Conservation (phyloP, 2,329 filamentous ascomycete genomes). For the Curvularia hawaiiensis region DNA sequence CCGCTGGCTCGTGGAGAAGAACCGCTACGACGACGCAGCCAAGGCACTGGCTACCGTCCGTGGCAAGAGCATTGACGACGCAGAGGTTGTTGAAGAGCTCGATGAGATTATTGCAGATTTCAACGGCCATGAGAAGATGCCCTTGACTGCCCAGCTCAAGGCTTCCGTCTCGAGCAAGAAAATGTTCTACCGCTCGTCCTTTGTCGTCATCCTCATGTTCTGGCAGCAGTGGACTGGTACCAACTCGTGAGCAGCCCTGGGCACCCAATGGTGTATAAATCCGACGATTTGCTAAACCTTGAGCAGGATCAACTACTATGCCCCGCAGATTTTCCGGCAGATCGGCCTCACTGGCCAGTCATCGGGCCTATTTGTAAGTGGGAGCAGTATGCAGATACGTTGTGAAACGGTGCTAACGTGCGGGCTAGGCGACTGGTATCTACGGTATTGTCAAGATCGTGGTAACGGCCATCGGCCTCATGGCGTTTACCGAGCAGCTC, state of each 20-base stretch:
- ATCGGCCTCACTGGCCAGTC: conserved; percentile 49
- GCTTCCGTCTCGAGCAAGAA: conserved; percentile 46
- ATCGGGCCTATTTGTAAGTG: conserved; percentile 51
- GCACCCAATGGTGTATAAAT: not conserved
- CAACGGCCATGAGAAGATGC: conserved; percentile 50
- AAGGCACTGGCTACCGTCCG: conserved; percentile 49
- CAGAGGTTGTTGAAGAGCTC: conserved; percentile 47
- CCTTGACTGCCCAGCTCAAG: conserved; percentile 47
- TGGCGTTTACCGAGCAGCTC: conserved; percentile 53
- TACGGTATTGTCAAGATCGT: conserved; percentile 56
- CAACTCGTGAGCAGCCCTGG: conserved; percentile 9
- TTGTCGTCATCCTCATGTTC: conserved; percentile 53
- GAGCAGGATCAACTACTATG: conserved; percentile 49
- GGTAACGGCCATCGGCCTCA: conserved; percentile 50
- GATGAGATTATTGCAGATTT: conserved; percentile 52
- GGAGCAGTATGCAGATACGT: not conserved
- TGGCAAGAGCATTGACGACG: conserved; percentile 41
- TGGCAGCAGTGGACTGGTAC: conserved; percentile 50
- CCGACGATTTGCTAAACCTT: conserved; percentile 3
- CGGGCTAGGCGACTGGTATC: conserved; percentile 28
- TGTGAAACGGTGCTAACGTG: conserved; percentile 8
- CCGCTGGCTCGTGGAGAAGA: conserved; percentile 61
- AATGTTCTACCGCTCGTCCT: conserved; percentile 49
- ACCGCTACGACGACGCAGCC: conserved; percentile 52
- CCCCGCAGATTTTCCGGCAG: conserved; percentile 52